Conservation (phyloP, 1,139 yeast genomes). For the Pichia sp. region DNA sequence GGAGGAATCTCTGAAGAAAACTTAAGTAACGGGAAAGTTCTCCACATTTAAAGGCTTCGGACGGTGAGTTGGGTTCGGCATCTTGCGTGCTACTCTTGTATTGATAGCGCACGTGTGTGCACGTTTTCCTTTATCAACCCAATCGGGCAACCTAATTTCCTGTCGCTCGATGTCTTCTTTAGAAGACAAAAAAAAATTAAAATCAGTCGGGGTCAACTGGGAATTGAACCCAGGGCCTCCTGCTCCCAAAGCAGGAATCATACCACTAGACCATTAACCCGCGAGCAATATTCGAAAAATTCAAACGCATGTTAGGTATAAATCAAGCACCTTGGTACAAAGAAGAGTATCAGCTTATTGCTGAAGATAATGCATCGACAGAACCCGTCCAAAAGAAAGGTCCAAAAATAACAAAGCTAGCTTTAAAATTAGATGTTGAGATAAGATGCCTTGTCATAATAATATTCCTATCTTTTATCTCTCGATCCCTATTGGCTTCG, state of each 20-base stretch:
- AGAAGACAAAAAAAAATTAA: slow-evolving; percentile 8
- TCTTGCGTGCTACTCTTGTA: not conserved
- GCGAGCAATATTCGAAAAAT: not conserved
- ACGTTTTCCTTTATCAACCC: not conserved
- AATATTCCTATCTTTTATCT: too few species aligned
- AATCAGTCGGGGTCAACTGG: slow-evolving; percentile 30
- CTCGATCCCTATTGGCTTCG: too few species aligned
- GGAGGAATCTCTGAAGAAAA: too few species aligned
- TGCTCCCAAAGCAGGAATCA: slow-evolving; percentile 33
- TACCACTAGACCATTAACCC: slow-evolving; percentile 37
- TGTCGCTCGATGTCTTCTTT: not conserved
- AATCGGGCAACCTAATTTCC: not conserved
- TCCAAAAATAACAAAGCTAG: too few species aligned
- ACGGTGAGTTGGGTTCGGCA: not conserved
- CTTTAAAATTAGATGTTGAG: too few species aligned
- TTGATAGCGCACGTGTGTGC: slow-evolving; percentile 3
- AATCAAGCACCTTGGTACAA: too few species aligned
- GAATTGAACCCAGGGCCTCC: slow-evolving; percentile 34
- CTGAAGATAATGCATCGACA: too few species aligned
- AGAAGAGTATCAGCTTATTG: too few species aligned
- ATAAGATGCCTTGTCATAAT: too few species aligned
- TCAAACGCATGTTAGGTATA: too few species aligned
- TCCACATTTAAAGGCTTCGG: not conserved
- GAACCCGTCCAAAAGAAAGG: too few species aligned
- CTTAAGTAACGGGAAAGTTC: too few species aligned